phyloP scores from a whole-genome alignment of 495 filamentous ascomycete genomes.

The Penicillium ochrochloron region DNA sequence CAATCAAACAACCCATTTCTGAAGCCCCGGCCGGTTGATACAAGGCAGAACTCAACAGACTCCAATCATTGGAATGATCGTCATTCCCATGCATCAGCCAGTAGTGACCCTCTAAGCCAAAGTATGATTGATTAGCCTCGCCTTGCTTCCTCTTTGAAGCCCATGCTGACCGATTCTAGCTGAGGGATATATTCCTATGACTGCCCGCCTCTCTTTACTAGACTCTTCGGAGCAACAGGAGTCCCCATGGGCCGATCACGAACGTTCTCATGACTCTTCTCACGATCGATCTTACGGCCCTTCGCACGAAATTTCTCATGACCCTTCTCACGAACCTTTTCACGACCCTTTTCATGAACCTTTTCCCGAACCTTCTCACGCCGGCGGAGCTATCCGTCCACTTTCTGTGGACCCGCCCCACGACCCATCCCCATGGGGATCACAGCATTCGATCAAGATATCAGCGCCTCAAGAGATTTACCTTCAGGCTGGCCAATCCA shows the following conservation, averaged over 20 bases:
- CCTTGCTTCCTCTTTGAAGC: not conserved
- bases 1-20: slow-evolving; percentile 53
- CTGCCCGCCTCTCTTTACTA: slow-evolving; percentile 48
- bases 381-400: slow-evolving; percentile 1
- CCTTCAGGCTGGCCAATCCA: slow-evolving; percentile 23
- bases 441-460: slow-evolving; percentile 29
- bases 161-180: slow-evolving; percentile 33
- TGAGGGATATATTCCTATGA: slow-evolving; percentile 54
- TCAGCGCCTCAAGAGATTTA: slow-evolving; percentile 28
- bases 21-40: slow-evolving; percentile 31
- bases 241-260: slow-evolving; percentile 18
- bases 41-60: slow-evolving; percentile 31
- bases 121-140: slow-evolving; percentile 27
- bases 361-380: not conserved
- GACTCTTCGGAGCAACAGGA: slow-evolving; percentile 36
- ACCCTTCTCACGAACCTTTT: too few relatives aligned
- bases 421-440: slow-evolving; percentile 27
- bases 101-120: slow-evolving; percentile 39
- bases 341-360: too few relatives aligned
- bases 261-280: not conserved
- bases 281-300: not conserved
- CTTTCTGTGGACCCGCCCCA: not conserved
- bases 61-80: slow-evolving; percentile 30
- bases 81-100: slow-evolving; percentile 30
- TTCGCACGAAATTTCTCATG: too few relatives aligned